Evolutionary conservation across 108 stramenopile species (phyloP).

Genomic region (Poteriospumella lacustris): DNA sequence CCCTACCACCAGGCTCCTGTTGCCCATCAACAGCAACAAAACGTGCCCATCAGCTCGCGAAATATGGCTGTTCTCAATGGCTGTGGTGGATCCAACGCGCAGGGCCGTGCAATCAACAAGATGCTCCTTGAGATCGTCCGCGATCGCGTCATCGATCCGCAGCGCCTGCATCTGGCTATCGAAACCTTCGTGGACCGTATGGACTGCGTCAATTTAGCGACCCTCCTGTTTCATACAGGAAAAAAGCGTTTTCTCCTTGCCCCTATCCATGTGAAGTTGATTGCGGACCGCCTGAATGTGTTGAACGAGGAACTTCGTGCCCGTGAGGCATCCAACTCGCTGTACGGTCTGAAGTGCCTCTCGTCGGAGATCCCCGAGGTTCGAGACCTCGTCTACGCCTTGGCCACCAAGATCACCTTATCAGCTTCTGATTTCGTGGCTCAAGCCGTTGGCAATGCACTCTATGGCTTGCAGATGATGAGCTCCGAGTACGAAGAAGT

Average conservation of each 20-base stretch:
- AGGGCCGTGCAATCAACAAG: constrained; percentile 2
- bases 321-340: constrained; percentile 4
- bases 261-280: not conserved
- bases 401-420: not conserved
- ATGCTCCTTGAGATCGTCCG: not conserved
- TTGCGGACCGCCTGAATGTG: not conserved
- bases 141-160: not conserved
- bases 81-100: constrained; percentile 5
- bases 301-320: not conserved
- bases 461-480: constrained; percentile 31
- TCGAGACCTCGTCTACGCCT: not conserved
- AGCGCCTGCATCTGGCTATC: not conserved
- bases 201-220: constrained; percentile 13
- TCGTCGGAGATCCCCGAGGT: constrained; percentile 13
- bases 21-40: too few species aligned
- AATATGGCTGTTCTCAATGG: too few species aligned
- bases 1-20: too few species aligned
- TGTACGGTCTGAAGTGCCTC: constrained; percentile 9
- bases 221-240: constrained; percentile 9
- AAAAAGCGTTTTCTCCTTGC: not conserved
- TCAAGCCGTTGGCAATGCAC: constrained; percentile 28
- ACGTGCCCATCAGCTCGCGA: too few species aligned
- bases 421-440: constrained; percentile 5
- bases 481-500: constrained; percentile 27
- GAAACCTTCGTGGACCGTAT: not conserved